Percentiles rank a stretch among this genome's conserved stretches.
These are phyloP conservation scores for Prinsepia uniflora DNA, from an alignment of 306 rosid species.

Conservation along the genomic window DNA sequence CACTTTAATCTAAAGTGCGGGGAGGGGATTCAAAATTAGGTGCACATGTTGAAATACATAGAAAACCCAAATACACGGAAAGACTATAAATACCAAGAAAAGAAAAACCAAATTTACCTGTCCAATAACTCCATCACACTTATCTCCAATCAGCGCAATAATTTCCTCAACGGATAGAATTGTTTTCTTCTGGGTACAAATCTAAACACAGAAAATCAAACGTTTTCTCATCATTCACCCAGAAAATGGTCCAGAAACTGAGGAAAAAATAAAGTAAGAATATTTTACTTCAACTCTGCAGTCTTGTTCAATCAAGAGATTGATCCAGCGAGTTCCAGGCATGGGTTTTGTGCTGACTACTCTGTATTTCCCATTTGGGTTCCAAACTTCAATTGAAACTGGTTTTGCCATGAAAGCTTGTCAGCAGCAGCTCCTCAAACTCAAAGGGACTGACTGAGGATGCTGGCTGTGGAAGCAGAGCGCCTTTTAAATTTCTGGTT, in stretches of 20 bases:
- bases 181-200: constrained; percentile 91
- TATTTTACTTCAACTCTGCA: constrained; percentile 78
- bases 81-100: constrained; percentile 1
- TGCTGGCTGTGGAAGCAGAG: background rate
- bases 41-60: no score
- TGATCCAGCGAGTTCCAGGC: constrained; percentile 99
- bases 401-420: constrained; percentile 75
- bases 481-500: constrained; percentile 19
- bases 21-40: no score
- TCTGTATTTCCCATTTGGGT: constrained; percentile 92
- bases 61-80: background rate
- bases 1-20: no score
- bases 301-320: constrained; percentile 84
- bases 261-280: background rate
- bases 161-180: constrained; percentile 92
- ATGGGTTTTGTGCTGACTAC: constrained; percentile 94
- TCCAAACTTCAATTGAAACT: constrained; percentile 83
- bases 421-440: background rate
- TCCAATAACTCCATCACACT: constrained; percentile 96
- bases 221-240: constrained; percentile 8
- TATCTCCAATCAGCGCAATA: constrained; percentile 80
- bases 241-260: background rate
- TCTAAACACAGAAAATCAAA: constrained; percentile 32
- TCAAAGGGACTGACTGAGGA: constrained; percentile 1
- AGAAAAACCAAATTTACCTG: constrained; percentile 44